Base-by-base conservation (phyloP, 441 rosid genomes). In the Erodium moschatum region DNA sequence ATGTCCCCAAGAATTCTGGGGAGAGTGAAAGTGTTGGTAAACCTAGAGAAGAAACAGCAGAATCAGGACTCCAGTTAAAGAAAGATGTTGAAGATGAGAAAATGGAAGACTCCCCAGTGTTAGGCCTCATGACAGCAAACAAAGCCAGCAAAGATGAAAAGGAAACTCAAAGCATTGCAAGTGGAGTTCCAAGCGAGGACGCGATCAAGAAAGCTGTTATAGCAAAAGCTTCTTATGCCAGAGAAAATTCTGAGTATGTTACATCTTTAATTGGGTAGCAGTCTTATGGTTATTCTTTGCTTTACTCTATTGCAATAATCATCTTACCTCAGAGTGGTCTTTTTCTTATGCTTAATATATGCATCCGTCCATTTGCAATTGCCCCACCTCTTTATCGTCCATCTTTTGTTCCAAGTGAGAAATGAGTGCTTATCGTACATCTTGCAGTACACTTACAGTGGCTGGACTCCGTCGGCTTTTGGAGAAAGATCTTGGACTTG, bases 401-500 rank as follows among this genome's bases (percentile, higher is more conserved):
- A 5, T 67, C 31, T 50, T 15, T 56, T 19, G 20, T 5, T 56
- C 62, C 21, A 19, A 56, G 9, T 56, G 20, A 56, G 20, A 72
- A 67, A 33, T 71, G 70, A 63, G 20, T 61, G 64, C 62, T 29
- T 50, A 33, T 73, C 11, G 18, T 75, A 18, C 50, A 66, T 78
- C 71, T 76, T 77, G 67, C 82, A 94, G 96, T 65, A 67, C 77
- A 72, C 69, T 91, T 68, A 85, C 97, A 20, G 82, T 93, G 96
- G 89, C 83, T 67, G 85, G 85, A 69, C 87, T 87, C 72, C 93
- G 96, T 73, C 83, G 96, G 46, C 86, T 87, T 68, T 75, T 91
- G 79, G 97, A 93, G 84, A 81, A 83, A 79, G 96, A 93, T 84
- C 91, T 93, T 72, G 72, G 80, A 62, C 84, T 91, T 63, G 85